These are phyloP conservation scores for Casaregolazyma lundiana DNA, from an alignment of 1,139 yeast genomes.

Conservation along the genomic window DNA sequence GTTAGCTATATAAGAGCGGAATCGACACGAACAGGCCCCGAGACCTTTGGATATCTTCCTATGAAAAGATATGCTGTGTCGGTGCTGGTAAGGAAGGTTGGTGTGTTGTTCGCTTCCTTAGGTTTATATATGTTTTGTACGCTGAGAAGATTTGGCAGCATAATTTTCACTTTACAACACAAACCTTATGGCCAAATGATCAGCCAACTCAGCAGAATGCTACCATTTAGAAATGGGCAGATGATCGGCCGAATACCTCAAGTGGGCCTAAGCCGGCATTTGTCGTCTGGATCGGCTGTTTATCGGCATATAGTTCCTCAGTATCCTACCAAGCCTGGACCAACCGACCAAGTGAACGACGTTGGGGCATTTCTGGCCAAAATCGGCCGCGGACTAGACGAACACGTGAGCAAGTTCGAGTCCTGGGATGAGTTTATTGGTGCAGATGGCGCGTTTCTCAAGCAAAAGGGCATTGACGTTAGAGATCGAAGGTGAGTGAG, in stretches of 20 bases:
- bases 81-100: background rate
- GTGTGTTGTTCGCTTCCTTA: background rate
- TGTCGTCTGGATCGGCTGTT: background rate
- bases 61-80: background rate
- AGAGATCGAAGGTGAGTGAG: conserved; percentile 55
- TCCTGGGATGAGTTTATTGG: conserved; percentile 65
- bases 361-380: conserved; percentile 62
- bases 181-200: background rate
- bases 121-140: no score
- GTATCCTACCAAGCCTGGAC: conserved; percentile 36
- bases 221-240: background rate
- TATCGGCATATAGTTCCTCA: conserved; percentile 3
- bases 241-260: background rate
- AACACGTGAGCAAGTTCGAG: conserved; percentile 68
- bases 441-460: conserved; percentile 54
- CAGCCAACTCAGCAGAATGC: background rate
- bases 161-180: background rate
- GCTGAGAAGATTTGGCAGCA: background rate
- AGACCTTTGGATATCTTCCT: background rate
- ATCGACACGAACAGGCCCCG: background rate
- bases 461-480: conserved; percentile 74
- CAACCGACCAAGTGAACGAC: conserved; percentile 58
- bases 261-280: background rate
- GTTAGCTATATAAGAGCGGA: background rate
- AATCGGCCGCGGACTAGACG: conserved; percentile 72